These are phyloP conservation scores for Hymenoscyphus fraxineus DNA, from an alignment of 2,329 filamentous ascomycete genomes.

Conservation along the genomic window DNA sequence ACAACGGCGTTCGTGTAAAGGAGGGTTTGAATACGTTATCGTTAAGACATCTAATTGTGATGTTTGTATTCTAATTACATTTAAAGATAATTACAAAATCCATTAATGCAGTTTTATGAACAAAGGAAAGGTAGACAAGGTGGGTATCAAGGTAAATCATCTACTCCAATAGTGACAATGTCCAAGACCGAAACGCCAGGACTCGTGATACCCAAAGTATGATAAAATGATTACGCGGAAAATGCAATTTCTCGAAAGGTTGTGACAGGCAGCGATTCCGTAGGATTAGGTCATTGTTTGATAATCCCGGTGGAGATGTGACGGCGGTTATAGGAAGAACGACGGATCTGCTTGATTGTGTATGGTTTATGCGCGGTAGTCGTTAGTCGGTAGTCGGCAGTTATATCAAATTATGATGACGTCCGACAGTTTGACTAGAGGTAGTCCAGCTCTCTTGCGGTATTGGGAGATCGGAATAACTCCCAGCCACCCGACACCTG, in stretches of 20 bases:
- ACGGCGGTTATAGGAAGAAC: not conserved
- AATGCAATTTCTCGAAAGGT: not conserved
- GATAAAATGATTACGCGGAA: not conserved
- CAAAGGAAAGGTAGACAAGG: not conserved
- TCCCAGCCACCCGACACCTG: not conserved
- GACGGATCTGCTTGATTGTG: not conserved
- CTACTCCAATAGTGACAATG: not conserved
- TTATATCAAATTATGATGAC: not conserved
- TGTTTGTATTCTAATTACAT: not conserved
- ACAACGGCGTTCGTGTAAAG: too few species aligned
- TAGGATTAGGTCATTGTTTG: too few species aligned
- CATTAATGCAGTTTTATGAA: not conserved
- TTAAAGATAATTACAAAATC: not conserved
- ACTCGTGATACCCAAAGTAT: not conserved
- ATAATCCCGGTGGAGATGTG: not conserved
- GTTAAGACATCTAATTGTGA: too few species aligned
- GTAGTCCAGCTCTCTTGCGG: not conserved
- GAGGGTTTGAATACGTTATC: too few species aligned
- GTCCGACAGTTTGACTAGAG: not conserved
- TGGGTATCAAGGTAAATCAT: not conserved
- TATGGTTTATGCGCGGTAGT: not conserved
- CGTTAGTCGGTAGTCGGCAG: not conserved
- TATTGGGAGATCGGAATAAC: not conserved
- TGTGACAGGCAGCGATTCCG: too few species aligned
- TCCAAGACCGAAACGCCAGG: not conserved